These are phyloP conservation scores for Sanghuangporus sanghuang DNA, from an alignment of 1,284 basidiomycete genomes.

Conservation along the genomic window DNA sequence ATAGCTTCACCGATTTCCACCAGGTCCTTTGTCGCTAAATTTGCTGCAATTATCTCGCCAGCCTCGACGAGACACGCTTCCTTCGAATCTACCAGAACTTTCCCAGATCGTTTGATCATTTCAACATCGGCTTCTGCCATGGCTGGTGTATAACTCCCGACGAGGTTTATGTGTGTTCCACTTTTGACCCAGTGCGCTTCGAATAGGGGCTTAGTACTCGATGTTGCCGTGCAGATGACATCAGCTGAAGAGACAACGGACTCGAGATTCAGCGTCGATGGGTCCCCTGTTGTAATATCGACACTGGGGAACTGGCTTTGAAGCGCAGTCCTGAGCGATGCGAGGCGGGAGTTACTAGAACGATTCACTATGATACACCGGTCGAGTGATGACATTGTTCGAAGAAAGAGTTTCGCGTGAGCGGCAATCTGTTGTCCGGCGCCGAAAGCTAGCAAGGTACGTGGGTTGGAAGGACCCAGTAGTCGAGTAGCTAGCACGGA, in stretches of 20 bases:
- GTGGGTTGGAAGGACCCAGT: slow-evolving; percentile 39
- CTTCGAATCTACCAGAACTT: slow-evolving; percentile 67
- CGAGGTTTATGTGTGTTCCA: slow-evolving; percentile 68
- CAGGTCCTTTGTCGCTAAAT: slow-evolving; percentile 33
- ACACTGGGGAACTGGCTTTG: slow-evolving; percentile 37
- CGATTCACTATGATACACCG: slow-evolving; percentile 64
- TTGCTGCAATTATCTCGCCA: slow-evolving; percentile 67
- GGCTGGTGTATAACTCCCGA: slow-evolving; percentile 77
- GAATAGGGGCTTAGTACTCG: slow-evolving; percentile 69
- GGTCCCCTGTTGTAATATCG: slow-evolving; percentile 22
- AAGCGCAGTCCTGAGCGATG: slow-evolving; percentile 37
- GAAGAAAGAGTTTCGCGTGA: slow-evolving; percentile 62
- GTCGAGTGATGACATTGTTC: slow-evolving; percentile 49
- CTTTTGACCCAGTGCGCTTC: slow-evolving; percentile 52
- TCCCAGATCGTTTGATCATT: slow-evolving; percentile 47
- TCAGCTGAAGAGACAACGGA: slow-evolving; percentile 37
- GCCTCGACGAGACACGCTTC: slow-evolving; percentile 68
- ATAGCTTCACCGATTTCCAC: slow-evolving; percentile 62
- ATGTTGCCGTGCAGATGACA: slow-evolving; percentile 74
- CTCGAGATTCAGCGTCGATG: slow-evolving; percentile 17
- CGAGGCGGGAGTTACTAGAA: slow-evolving; percentile 45
- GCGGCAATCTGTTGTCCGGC: slow-evolving; percentile 66
- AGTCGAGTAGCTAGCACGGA: slow-evolving; percentile 66
- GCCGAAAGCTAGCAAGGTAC: slow-evolving; percentile 63
- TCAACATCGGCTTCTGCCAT: slow-evolving; percentile 73